Conservation (phyloP, 352 stramenopile genomes). For the Lagenidium giganteum region DNA sequence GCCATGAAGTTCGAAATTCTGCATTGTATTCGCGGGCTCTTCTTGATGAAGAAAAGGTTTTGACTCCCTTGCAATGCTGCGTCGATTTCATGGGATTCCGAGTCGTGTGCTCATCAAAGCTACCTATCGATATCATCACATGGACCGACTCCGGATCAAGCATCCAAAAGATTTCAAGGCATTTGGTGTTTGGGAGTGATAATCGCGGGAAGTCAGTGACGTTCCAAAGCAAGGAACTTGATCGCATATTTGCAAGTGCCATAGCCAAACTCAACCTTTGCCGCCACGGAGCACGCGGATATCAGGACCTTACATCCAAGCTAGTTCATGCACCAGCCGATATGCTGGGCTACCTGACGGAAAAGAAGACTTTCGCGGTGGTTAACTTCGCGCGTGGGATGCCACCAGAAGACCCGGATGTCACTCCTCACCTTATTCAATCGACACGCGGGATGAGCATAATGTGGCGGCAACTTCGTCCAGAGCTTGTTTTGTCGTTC, state of each 20-base stretch:
- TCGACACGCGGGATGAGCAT: slow-evolving; percentile 86
- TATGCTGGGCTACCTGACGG: slow-evolving; percentile 70
- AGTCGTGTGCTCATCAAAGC: slow-evolving; percentile 79
- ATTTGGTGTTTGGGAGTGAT: slow-evolving; percentile 83
- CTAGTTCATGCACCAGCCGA: slow-evolving; percentile 72
- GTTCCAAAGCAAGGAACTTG: slow-evolving; percentile 77
- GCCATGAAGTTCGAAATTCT: slow-evolving; percentile 78
- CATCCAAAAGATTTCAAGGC: slow-evolving; percentile 56
- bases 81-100: slow-evolving; percentile 89
- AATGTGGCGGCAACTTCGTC: slow-evolving; percentile 88
- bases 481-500: slow-evolving; percentile 68
- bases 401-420: slow-evolving; percentile 82
- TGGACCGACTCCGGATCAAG: slow-evolving; percentile 55
- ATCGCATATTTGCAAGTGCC: slow-evolving; percentile 53
- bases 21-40: slow-evolving; percentile 64
- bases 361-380: slow-evolving; percentile 52
- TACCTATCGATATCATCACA: slow-evolving; percentile 69
- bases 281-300: slow-evolving; percentile 77
- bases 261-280: slow-evolving; percentile 77
- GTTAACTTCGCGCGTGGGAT: slow-evolving; percentile 85
- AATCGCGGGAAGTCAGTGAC: slow-evolving; percentile 79
- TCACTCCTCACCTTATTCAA: slow-evolving; percentile 65
- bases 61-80: slow-evolving; percentile 69
- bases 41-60: slow-evolving; percentile 19
- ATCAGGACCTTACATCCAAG: slow-evolving; percentile 86